Evolutionary conservation across 176 grass and related monocot species (phyloP), one percentile per base, ranked within the genome.

Genomic region (Dactylis glomerata): DNA sequence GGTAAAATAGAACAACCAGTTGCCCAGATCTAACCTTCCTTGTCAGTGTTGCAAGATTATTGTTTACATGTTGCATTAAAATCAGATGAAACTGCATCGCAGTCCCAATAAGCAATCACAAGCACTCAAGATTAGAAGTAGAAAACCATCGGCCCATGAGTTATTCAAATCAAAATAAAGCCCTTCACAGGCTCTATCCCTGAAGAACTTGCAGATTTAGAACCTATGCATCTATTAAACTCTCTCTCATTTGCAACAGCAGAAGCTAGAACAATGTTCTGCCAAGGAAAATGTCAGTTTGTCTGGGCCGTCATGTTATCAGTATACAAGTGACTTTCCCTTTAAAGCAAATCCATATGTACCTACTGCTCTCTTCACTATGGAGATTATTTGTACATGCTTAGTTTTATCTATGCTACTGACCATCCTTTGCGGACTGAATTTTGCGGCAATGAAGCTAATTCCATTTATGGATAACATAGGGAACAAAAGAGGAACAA

Each of bases 61-160:
- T 81, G 69, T 45, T 75, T 66, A 87, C 34, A 24, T 81, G 8
- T 78, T 13, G 69, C 44, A 86, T 62, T 46, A 45, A 66, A 37
- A 27, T 82, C 46, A 52, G 42, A 27, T 67, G 19, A 46, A 44
- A 78, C 14, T 57, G 20, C 5, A 58, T 79, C 32, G 5, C 36
- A 69, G 20, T 6, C 13, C 34, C 1, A 6, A 69, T 28, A 78
- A 78, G 49, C 17, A 47, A 28, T 47, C 40, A 68, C 68, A 68
- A 77, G 58, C 38, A 75, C 68, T 16, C 12, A 2, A 14, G 41
- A 80, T 50, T 15, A 62, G 9, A 36, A 51, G 16, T 14, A 30
- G 34, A 54, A 44, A 37, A 34, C 6, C 9, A 86, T 50, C 32
- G 23, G 28, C 13, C 58, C 72, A 38, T 0, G 3, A 64, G 64